These are phyloP conservation scores for Crucihimalaya himalaica DNA, from an alignment of 345 rosid species.

Conservation along the genomic window DNA sequence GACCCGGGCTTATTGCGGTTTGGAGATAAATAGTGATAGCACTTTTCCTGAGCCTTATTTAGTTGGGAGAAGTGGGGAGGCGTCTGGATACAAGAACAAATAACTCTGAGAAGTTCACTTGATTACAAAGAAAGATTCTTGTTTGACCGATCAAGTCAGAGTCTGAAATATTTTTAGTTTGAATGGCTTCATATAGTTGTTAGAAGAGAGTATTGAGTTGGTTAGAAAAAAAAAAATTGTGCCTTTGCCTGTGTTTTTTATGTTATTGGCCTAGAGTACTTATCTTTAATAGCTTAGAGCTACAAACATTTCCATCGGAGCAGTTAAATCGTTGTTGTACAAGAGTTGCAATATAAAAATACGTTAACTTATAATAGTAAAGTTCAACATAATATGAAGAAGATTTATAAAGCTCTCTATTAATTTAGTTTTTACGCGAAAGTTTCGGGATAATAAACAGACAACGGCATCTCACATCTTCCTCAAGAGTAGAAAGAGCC, in stretches of 20 bases:
- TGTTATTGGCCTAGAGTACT: neutral
- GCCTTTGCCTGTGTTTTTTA: neutral
- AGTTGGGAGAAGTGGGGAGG: conserved; percentile 83
- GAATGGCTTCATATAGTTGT: neutral
- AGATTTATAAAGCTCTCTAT: neutral
- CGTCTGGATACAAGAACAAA: conserved; percentile 61
- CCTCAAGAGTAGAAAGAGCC: conserved; percentile 76
- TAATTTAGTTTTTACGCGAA: neutral
- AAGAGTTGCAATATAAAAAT: conserved; percentile 3
- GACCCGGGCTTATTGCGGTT: conserved; percentile 79
- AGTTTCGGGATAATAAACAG: neutral
- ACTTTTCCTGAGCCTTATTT: conserved; percentile 55
- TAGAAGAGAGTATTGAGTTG: neutral
- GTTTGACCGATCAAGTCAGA: neutral
- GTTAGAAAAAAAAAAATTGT: neutral
- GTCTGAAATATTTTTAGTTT: neutral
- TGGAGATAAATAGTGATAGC: conserved; percentile 52
- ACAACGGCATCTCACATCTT: conserved; percentile 46
- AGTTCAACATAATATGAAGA: conserved; percentile 11
- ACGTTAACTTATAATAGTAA: neutral
- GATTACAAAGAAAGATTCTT: neutral
- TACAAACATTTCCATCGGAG: neutral
- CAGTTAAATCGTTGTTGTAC: neutral
- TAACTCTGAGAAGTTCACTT: conserved; percentile 18
- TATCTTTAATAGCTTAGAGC: neutral